Evolutionary conservation across 2,329 filamentous ascomycete genomes (phyloP).

Genomic region (Leptographium flavum): DNA sequence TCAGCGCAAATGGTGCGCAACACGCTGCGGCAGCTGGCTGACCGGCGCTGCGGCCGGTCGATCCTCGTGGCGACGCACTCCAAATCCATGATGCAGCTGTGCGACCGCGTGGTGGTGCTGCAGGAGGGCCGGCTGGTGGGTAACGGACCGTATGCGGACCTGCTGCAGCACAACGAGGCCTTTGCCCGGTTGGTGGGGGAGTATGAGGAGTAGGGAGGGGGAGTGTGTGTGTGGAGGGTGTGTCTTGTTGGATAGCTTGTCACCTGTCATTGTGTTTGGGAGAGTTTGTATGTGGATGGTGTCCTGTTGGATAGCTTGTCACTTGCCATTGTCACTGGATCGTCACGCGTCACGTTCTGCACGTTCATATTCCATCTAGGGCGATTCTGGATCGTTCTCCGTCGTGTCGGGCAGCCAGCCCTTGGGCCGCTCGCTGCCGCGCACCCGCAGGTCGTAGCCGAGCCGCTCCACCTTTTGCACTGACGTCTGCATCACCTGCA

Average conservation of each 20-base stretch:
- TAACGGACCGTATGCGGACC: slow-evolving; percentile 45
- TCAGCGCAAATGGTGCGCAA: slow-evolving; percentile 49
- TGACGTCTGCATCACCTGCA: slow-evolving; percentile 72
- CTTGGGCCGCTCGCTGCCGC: slow-evolving; percentile 76
- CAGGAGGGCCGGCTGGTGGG: slow-evolving; percentile 54
- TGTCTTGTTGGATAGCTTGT: too few species aligned
- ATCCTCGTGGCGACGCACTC: slow-evolving; percentile 74
- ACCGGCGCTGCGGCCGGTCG: slow-evolving; percentile 21
- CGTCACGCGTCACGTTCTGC: too few species aligned
- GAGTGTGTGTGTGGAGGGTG: too few species aligned
- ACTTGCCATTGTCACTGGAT: too few species aligned
- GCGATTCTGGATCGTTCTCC: neutral
- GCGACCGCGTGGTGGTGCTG: slow-evolving; percentile 58
- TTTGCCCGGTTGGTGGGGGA: slow-evolving; percentile 34
- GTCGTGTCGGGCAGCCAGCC: slow-evolving; percentile 76
- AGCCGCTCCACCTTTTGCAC: slow-evolving; percentile 90
- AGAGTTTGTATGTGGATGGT: neutral
- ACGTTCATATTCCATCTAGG: too few species aligned
- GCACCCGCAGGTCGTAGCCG: slow-evolving; percentile 74
- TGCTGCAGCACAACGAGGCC: slow-evolving; percentile 30
- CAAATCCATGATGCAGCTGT: slow-evolving; percentile 73
- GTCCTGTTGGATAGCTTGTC: neutral
- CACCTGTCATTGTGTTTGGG: too few species aligned
- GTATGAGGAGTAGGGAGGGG: slow-evolving; percentile 2
- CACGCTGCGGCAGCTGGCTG: slow-evolving; percentile 4